Percentiles rank a stretch among this genome's conserved stretches.
Conservation (phyloP, 768 basidiomycete genomes). For the Pulveroboletus frians region DNA sequence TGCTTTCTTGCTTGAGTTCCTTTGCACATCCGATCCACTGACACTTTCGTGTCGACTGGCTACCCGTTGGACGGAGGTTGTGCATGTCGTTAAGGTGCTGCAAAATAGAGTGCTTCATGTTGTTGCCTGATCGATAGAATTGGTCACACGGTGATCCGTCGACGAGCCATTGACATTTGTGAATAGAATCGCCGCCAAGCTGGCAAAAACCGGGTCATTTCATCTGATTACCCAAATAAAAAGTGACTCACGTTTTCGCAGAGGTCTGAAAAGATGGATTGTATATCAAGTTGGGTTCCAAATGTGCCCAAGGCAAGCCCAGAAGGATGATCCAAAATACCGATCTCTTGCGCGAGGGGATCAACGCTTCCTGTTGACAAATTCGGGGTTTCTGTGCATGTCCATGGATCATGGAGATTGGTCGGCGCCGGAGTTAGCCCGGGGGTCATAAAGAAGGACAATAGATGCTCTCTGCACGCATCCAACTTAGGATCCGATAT, state of each 20-base stretch:
- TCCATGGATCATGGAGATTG: not conserved
- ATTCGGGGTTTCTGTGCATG: not conserved
- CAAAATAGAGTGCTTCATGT: conserved; percentile 10
- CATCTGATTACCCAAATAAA: not conserved
- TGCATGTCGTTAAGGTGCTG: conserved; percentile 8
- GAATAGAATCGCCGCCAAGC: not conserved
- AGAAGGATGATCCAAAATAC: too few relatives aligned
- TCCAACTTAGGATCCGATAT: not conserved
- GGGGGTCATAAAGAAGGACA: not conserved
- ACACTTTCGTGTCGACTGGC: conserved; percentile 10
- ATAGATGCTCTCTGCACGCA: too few relatives aligned
- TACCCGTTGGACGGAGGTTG: not conserved
- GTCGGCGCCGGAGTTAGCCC: too few relatives aligned
- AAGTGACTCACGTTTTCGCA: conserved; percentile 2
- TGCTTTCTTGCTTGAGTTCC: conserved; percentile 23
- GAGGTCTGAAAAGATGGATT: not conserved
- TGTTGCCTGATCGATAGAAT: not conserved
- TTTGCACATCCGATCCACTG: conserved; percentile 18
- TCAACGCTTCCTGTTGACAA: not conserved
- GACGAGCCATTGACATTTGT: conserved; percentile 8
- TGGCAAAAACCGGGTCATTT: not conserved
- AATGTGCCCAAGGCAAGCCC: not conserved
- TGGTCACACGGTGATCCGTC: conserved; percentile 7
- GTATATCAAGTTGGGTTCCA: not conserved
- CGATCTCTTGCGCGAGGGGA: not conserved